Evolutionary conservation across 2,329 filamentous ascomycete species (phyloP).

Genomic region (Xylaria sp.): DNA sequence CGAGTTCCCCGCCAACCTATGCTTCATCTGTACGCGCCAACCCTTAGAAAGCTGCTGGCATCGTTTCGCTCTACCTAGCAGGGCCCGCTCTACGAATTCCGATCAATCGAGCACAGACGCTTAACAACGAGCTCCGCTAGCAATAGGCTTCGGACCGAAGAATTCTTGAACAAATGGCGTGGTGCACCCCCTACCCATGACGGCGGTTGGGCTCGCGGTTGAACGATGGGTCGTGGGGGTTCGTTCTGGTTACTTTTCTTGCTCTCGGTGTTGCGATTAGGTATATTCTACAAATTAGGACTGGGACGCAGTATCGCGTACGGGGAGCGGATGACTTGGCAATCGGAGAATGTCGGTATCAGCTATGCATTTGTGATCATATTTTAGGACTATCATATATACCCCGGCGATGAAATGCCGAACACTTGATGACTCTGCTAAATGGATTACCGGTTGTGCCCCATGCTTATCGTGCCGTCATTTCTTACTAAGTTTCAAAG

Average conservation of each 20-base stretch:
- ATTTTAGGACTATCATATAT: constrained; percentile 23
- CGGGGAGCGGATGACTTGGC: constrained; percentile 19
- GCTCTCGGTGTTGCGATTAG: constrained; percentile 8
- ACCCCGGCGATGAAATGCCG: constrained; percentile 11
- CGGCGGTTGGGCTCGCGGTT: constrained; percentile 9
- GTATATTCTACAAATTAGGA: constrained; percentile 8
- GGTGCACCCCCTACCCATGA: constrained; percentile 17
- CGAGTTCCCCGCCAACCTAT: constrained; percentile 28
- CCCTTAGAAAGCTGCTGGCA: constrained; percentile 16
- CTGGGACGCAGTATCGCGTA: neutral
- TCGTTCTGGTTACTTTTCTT: constrained; percentile 12
- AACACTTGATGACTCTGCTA: constrained; percentile 14
- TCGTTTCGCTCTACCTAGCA: constrained; percentile 8
- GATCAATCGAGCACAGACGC: constrained; percentile 8
- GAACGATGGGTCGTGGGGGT: constrained; percentile 30
- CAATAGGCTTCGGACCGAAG: constrained; percentile 25
- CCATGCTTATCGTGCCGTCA: constrained; percentile 5
- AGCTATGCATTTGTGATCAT: constrained; percentile 29
- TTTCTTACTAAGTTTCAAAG: constrained; percentile 2
- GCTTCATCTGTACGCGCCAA: constrained; percentile 13
- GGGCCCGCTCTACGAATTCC: constrained; percentile 23
- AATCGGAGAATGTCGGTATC: constrained; percentile 25
- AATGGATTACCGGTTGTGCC: neutral
- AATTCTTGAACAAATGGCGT: constrained; percentile 27
- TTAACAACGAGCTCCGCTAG: constrained; percentile 19